Percentiles rank a stretch among this genome's conserved stretches.
These are phyloP conservation scores for Colletotrichum sp. DNA, from an alignment of 2,329 filamentous ascomycete species.

Conservation along the genomic window DNA sequence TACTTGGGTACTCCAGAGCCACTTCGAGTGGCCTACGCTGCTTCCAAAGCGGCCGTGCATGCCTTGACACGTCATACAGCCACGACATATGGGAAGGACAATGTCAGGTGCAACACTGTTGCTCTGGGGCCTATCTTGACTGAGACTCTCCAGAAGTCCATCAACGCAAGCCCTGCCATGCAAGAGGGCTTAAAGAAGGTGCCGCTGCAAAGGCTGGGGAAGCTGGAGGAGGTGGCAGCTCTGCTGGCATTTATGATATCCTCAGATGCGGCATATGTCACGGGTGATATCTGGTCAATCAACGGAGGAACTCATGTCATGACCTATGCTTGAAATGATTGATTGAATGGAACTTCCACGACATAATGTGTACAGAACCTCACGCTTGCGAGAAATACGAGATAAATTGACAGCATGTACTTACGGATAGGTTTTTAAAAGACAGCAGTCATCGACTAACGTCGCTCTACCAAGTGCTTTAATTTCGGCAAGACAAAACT, in stretches of 20 bases:
- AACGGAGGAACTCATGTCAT: background rate
- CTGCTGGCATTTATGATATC: slow-evolving; percentile 1
- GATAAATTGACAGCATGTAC: background rate
- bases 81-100: background rate
- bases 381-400: background rate
- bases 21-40: background rate
- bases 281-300: slow-evolving; percentile 3
- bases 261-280: background rate
- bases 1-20: background rate
- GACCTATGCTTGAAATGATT: background rate
- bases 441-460: background rate
- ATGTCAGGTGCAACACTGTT: background rate
- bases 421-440: background rate
- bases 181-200: background rate
- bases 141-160: background rate
- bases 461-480: background rate
- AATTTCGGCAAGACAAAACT: rapidly evolving
- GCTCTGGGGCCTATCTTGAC: background rate
- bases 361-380: background rate
- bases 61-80: slow-evolving; percentile 4
- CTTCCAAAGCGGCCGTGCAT: background rate
- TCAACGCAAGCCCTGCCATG: background rate
- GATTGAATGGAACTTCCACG: background rate
- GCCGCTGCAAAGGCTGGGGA: background rate
- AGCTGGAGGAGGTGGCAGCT: slow-evolving; percentile 1